Evolutionary conservation across 2,329 filamentous ascomycete species (phyloP).

Genomic region (Pseudocercospora macadamiae): DNA sequence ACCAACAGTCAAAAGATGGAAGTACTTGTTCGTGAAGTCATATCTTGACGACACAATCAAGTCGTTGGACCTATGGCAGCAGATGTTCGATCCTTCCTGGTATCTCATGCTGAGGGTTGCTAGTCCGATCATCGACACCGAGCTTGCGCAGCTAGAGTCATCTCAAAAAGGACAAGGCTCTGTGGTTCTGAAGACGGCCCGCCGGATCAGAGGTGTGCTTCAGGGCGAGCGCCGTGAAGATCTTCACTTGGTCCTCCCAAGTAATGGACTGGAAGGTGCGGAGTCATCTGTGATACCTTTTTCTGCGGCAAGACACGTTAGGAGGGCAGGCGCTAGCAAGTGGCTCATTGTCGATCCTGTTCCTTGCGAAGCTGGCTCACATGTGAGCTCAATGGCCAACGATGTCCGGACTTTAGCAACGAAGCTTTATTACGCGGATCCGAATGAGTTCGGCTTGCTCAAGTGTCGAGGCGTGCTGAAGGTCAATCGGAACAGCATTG

Average conservation of each 20-base stretch:
- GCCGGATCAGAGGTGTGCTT: not conserved
- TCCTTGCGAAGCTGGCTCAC: not conserved
- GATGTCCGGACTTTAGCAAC: not conserved
- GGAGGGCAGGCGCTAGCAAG: not conserved
- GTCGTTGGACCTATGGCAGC: not conserved
- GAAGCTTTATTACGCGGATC: not conserved
- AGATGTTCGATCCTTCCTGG: not conserved
- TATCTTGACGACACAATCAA: not conserved
- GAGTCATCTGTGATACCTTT: not conserved
- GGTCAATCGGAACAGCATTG: not conserved
- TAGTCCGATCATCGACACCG: not conserved
- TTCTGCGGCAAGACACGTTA: not conserved
- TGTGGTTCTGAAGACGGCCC: not conserved
- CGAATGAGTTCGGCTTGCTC: not conserved
- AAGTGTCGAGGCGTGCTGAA: not conserved
- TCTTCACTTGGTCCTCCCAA: not conserved
- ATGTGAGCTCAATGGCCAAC: not conserved
- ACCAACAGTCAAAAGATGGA: constrained; percentile 8
- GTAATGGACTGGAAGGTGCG: not conserved
- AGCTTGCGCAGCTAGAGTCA: constrained; percentile 14
- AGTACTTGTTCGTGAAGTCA: not conserved
- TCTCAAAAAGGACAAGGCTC: constrained; percentile 23
- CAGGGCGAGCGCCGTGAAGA: not conserved
- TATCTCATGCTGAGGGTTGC: not conserved
- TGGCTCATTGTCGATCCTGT: not conserved